Conservation (phyloP, 164 flowering plant genomes). For the Chloranthus sessilifolius region DNA sequence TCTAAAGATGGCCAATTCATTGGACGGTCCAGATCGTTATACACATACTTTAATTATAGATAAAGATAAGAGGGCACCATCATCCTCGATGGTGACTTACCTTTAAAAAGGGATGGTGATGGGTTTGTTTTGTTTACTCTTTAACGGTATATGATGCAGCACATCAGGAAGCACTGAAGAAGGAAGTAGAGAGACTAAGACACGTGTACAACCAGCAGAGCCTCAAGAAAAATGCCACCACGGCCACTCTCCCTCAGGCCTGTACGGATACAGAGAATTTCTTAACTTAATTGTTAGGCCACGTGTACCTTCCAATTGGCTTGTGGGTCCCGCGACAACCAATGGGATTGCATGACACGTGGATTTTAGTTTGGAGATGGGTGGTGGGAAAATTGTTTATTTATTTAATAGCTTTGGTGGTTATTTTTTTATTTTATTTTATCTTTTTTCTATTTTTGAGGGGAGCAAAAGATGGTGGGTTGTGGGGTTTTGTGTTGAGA, state of each 20-base stretch:
- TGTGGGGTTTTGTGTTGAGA: not conserved
- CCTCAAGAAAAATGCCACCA: slow-evolving; percentile 42
- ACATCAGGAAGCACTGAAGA: slow-evolving; percentile 79
- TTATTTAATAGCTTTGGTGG: no score
- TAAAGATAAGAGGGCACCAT: no score
- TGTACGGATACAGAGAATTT: slow-evolving; percentile 21
- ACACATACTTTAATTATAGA: no score
- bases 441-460: no score
- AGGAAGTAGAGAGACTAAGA: slow-evolving; percentile 75
- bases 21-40: no score
- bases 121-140: no score
- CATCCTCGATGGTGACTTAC: no score
- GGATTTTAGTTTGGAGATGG: not conserved
- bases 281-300: slow-evolving; percentile 8
- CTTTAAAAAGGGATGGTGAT: no score
- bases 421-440: no score
- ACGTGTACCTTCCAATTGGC: slow-evolving; percentile 3
- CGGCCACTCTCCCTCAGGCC: slow-evolving; percentile 8
- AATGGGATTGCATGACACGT: slow-evolving; percentile 2
- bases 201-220: slow-evolving; percentile 63
- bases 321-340: not conserved
- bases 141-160: slow-evolving; percentile 38
- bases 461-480: not conserved
- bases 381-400: not conserved
- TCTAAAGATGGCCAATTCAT: no score